Percentiles rank a stretch among this genome's conserved stretches.
Evolutionary conservation across 768 basidiomycete genomes (phyloP).

Genomic region (Tricholoma terreum): DNA sequence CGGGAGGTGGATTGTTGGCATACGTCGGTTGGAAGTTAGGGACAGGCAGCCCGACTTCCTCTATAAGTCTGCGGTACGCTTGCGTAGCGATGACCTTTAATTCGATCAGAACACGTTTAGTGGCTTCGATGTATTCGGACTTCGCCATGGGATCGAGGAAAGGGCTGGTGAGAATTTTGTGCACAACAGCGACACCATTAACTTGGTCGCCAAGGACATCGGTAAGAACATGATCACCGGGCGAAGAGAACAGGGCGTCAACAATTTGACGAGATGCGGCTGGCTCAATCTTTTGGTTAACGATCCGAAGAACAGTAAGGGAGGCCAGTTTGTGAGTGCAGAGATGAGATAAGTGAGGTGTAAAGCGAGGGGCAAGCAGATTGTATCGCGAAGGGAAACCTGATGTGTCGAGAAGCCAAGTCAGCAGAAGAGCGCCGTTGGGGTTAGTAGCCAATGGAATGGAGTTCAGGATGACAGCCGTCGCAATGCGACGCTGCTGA

Average conservation of each 20-base stretch:
- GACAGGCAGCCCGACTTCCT: constrained; percentile 91
- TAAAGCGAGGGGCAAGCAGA: constrained; percentile 91
- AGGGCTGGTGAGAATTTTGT: constrained; percentile 87
- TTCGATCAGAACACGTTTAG: constrained; percentile 85
- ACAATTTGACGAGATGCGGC: constrained; percentile 85
- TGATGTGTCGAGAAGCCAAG: constrained; percentile 95
- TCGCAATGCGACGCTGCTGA: constrained; percentile 94
- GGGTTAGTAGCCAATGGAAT: constrained; percentile 97
- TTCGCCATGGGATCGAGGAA: constrained; percentile 76
- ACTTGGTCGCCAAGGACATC: constrained; percentile 96
- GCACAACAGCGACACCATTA: constrained; percentile 89
- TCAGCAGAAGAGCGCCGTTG: constrained; percentile 92
- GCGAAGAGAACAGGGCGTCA: constrained; percentile 87
- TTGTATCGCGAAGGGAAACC: constrained; percentile 95
- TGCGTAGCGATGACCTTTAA: constrained; percentile 93
- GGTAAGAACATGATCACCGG: constrained; percentile 84
- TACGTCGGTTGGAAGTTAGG: constrained; percentile 85
- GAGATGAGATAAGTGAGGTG: constrained; percentile 92
- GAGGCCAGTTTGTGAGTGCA: constrained; percentile 98
- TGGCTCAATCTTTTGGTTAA: constrained; percentile 94
- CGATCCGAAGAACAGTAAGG: constrained; percentile 88
- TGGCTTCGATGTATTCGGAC: constrained; percentile 73
- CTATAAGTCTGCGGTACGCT: constrained; percentile 88
- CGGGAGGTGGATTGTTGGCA: constrained; percentile 56
- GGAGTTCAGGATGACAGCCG: constrained; percentile 92